Base-by-base conservation (phyloP, 768 basidiomycete species). In the Zangia roseola region DNA sequence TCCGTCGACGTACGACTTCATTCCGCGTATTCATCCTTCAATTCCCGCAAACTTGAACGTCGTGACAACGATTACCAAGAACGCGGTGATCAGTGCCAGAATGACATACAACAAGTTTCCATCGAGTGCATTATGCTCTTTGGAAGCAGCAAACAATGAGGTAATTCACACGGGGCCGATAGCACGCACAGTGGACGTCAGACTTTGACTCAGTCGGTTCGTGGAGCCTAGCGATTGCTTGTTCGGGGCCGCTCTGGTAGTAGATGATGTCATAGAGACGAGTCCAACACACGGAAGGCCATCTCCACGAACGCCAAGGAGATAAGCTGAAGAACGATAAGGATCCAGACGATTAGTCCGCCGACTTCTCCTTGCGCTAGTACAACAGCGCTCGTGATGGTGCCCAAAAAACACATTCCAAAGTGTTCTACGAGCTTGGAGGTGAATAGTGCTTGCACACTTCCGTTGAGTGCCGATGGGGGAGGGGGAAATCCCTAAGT, bases 191-290 rank as follows among this genome's bases (percentile, higher is more conserved):
- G 74, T 61, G 2, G 76, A 73, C 3, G 69, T 71, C 1, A 69
- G 63, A 13, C 73, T 78, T 28, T 82, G 80, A 3, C 75, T 70
- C 17, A 83, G 66, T 3, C 82, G 81, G 47, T 84, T 81, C 2
- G 76, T 77, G 4, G 80, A 75, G 7, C 82, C 82, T 4, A 84
- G 70, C 0, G 79, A 76, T 17, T 68, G 69, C 45, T 71, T 75
- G 46, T 74, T 75, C 0, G 83, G 81, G 2, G 81, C 69, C 2
- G 79, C 75, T 24, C 71, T 70, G 2, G 75, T 81, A 45, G 82
- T 64, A 45, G 74, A 80, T 54, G n/a, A 83, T 73, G 45, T n/a
- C 2, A 3, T 17, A 43, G 10, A 25, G 7, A 37, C 9, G 6
- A 19, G 23, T 9, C 2, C 26, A 6, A 65, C 72, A 38, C 40